A percentile compares a stretch with the other conserved stretches of the same genome.
phyloP scores from a whole-genome alignment of 805 yeast genomes.

The Hanseniaspora nectarophila region DNA sequence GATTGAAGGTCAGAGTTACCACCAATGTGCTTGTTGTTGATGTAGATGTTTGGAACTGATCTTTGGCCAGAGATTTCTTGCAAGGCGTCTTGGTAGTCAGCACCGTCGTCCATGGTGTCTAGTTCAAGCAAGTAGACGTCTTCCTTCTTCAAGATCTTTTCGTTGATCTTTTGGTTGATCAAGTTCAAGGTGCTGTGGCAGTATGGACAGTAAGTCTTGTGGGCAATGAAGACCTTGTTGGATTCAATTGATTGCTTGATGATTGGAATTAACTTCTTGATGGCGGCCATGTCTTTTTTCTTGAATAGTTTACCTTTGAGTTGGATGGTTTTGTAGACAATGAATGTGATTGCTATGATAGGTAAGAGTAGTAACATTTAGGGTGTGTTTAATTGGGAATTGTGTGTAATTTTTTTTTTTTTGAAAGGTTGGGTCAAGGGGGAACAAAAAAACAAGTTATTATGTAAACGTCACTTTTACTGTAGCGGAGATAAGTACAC shows the following conservation, averaged over 20 bases:
- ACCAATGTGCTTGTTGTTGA: slow-evolving; percentile 85
- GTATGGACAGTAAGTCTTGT: slow-evolving; percentile 66
- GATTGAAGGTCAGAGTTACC: slow-evolving; percentile 84
- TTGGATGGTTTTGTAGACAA: not conserved
- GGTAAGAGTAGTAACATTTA: slow-evolving; percentile 2
- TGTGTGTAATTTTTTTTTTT: no score
- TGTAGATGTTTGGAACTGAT: slow-evolving; percentile 88
- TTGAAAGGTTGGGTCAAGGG: no score
- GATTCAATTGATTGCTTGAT: slow-evolving; percentile 53
- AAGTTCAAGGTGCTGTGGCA: slow-evolving; percentile 39
- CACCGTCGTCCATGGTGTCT: slow-evolving; percentile 55
- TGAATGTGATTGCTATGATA: not conserved
- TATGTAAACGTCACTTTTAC: no score
- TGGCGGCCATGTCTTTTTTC: slow-evolving; percentile 36
- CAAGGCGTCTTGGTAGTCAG: slow-evolving; percentile 69
- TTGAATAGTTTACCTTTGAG: not conserved
- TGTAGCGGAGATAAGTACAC: no score
- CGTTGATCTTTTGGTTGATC: slow-evolving; percentile 34
- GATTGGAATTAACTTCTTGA: slow-evolving; percentile 43
- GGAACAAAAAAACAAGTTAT: not conserved
- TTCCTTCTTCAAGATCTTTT: slow-evolving; percentile 24
- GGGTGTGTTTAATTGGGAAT: no score
- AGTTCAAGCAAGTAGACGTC: slow-evolving; percentile 29
- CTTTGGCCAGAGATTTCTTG: slow-evolving; percentile 71
- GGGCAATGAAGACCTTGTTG: slow-evolving; percentile 66